Evolutionary conservation across 495 filamentous ascomycete species (phyloP), one percentile per base, ranked within the genome.

Genomic region (Aspergillus haitiensis): DNA sequence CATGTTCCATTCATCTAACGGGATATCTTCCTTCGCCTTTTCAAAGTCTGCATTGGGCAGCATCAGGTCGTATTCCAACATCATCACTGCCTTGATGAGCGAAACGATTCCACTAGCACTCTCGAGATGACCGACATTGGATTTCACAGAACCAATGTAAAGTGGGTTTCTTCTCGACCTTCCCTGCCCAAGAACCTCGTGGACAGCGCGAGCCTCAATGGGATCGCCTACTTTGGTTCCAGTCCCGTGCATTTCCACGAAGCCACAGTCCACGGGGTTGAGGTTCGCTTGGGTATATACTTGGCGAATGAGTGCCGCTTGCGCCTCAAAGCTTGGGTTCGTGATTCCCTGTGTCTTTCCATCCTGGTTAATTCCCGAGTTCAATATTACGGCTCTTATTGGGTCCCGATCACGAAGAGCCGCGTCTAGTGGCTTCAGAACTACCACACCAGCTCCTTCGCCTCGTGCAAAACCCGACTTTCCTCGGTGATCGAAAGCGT

Each of bases 201-300:
- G 77, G 58, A 84, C 81, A 10, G 84, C 84, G 3, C 67, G 75
- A 0, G 77, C 69, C 61, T 89, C 86, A 2, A 81, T 82, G 0
- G 85, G 84, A 64, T 88, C 87, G 12, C 86, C 86, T 6, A 75
- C 71, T 1, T 69, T 65, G 3, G 86, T 89, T 13, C 84, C 86
- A 0, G 67, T 71, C 1, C 69, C 70, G 52, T 77, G 75, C 2
- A 67, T 63, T 63, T 77, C 74, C 31, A 76, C 65, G 52, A 79
- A 86, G 16, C 60, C 62, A 33, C 80, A 83, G 3, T 71, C 73
- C 34, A 73, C 73, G 42, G 73, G 69, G 44, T 64, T 62, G 7
- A 81, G 67, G 15, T 70, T 75, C 7, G 72, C 75, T 12, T 74
- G 69, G 35, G 61, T 59, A 65, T 88, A 88, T 0, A 76, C 76